A percentile compares a stretch with the other conserved stretches of the same genome.
Conservation (phyloP, 2,329 filamentous ascomycete species). For the Sporothrix pallida region DNA sequence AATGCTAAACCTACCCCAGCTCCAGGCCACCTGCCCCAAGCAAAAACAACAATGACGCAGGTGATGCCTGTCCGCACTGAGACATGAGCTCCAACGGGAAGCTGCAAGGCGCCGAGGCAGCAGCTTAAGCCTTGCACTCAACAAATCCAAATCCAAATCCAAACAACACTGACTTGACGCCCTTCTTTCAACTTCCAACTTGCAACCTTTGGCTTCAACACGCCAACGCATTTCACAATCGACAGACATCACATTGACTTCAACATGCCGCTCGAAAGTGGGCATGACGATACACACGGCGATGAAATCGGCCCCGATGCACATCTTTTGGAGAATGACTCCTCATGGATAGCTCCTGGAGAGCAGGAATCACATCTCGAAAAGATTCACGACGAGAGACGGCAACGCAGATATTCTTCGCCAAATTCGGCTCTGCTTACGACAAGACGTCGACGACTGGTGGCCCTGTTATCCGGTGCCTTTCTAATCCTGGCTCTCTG, state of each 20-base stretch:
- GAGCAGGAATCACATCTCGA: neutral
- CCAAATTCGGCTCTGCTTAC: no score
- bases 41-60: constrained; percentile 3
- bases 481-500: neutral
- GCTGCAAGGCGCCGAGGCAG: neutral
- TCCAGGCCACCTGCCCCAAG: neutral
- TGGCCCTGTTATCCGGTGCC: neutral
- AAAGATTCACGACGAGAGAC: neutral
- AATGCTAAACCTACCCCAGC: neutral
- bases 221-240: neutral
- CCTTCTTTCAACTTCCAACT: neutral
- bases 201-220: no score
- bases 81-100: neutral
- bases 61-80: neutral
- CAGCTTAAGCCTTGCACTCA: neutral
- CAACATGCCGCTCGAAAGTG: constrained; percentile 10
- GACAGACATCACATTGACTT: neutral
- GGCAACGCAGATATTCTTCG: no score
- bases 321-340: neutral
- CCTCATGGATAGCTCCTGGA: neutral
- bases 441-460: neutral
- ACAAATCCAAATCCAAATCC: neutral
- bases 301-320: neutral
- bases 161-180: neutral
- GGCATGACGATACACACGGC: neutral